Conservation (phyloP, 179 eudicot species). For the Vitellaria paradoxa region DNA sequence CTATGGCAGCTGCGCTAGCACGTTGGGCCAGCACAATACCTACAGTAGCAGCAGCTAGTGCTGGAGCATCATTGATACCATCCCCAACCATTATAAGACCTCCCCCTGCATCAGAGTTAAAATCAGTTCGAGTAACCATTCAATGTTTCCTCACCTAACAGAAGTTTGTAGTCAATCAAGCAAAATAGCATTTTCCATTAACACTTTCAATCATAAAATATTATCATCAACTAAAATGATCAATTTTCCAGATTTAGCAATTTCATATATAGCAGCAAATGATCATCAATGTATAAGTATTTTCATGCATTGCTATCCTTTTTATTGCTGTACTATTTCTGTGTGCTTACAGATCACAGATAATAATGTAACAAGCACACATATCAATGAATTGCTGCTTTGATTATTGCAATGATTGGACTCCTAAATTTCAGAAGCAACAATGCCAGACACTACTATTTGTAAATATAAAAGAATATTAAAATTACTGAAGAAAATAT, state of each 20-base stretch:
- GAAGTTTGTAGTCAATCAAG: not conserved
- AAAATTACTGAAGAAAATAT: not conserved
- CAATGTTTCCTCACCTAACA: not conserved
- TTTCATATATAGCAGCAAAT: not conserved
- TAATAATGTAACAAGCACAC: not conserved
- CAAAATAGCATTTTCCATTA: not conserved
- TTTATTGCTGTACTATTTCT: not conserved
- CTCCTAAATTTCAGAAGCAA: not conserved
- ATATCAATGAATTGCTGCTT: not conserved
- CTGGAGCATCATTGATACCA: constrained; percentile 99
- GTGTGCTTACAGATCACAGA: not conserved
- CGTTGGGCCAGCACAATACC: constrained; percentile 91
- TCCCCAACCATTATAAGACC: constrained; percentile 98
- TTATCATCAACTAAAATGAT: not conserved
- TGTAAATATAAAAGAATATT: no score
- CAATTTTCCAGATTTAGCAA: not conserved
- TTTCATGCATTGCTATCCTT: not conserved
- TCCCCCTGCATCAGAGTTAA: constrained; percentile 44
- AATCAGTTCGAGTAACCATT: not conserved
- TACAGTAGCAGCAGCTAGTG: constrained; percentile 96
- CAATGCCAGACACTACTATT: not conserved
- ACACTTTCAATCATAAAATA: not conserved
- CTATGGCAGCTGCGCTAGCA: constrained; percentile 94
- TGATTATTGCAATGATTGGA: not conserved
- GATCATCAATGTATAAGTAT: not conserved